Conservation (phyloP, 2,329 filamentous ascomycete species). For the Microcyclospora pomicola region DNA sequence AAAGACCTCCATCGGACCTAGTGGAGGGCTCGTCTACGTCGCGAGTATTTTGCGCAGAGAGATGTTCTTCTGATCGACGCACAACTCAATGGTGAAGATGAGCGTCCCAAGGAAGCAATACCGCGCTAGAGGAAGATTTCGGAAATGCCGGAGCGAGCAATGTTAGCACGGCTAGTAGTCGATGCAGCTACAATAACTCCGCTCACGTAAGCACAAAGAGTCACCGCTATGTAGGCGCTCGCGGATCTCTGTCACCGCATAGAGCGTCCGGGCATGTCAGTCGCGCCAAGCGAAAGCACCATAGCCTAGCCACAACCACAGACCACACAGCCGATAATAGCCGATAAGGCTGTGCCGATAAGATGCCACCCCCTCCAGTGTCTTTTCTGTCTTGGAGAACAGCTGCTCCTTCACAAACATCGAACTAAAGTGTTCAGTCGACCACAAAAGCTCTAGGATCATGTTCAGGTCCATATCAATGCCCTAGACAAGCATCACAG, state of each 20-base stretch:
- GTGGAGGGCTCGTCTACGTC: neutral
- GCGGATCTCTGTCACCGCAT: conserved; percentile 2
- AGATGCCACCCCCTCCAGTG: conserved; percentile 2
- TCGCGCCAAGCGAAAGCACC: neutral
- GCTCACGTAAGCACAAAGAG: neutral
- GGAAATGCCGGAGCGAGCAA: conserved; percentile 1
- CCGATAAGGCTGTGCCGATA: neutral
- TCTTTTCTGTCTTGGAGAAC: conserved; percentile 3
- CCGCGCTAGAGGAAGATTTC: neutral
- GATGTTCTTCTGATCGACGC: neutral
- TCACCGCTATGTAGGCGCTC: conserved; percentile 1
- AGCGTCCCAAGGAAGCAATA: neutral
- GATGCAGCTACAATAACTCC: neutral
- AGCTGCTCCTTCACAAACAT: conserved; percentile 2
- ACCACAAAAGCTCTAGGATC: neutral
- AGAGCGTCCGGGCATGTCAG: neutral
- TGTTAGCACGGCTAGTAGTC: neutral
- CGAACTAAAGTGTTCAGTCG: conserved; percentile 1
- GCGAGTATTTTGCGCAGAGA: conserved; percentile 1
- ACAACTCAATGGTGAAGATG: neutral
- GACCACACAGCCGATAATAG: neutral
- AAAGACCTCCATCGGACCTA: conserved; percentile 1
- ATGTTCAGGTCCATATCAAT: conserved; percentile 1
- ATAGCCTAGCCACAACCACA: too few relatives aligned
- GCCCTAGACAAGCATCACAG: neutral